Conservation (phyloP, 805 yeast species). For the Candida schatavii region DNA sequence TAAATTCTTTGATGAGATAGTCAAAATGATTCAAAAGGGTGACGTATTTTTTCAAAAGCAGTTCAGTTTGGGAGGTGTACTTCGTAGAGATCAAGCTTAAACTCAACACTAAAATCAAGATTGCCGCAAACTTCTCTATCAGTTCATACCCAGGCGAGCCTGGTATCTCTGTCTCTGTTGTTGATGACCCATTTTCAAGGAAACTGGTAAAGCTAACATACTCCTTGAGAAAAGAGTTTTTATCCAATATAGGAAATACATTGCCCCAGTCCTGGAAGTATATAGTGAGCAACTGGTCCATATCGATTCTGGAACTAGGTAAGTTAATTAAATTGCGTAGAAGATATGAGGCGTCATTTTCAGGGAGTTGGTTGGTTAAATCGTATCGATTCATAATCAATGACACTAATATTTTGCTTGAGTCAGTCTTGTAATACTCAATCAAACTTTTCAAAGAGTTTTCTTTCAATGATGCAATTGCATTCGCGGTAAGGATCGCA, state of each 20-base stretch:
- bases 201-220: conserved; percentile 49
- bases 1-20: conserved; percentile 57
- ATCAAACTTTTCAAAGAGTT: conserved; percentile 11
- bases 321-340: conserved; percentile 28
- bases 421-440: conserved; percentile 5
- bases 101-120: conserved; percentile 46
- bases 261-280: conserved; percentile 80
- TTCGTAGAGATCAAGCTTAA: conserved; percentile 44
- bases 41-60: conserved; percentile 16
- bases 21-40: conserved; percentile 49
- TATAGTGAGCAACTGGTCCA: conserved; percentile 65
- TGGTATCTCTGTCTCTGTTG: no score
- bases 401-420: conserved; percentile 13
- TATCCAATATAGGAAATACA: conserved; percentile 66
- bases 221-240: conserved; percentile 60
- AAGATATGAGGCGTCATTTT: conserved; percentile 44
- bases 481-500: conserved; percentile 66
- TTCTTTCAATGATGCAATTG: conserved; percentile 68
- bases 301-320: conserved; percentile 52
- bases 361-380: conserved; percentile 24
- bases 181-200: conserved; percentile 32
- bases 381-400: conserved; percentile 27
- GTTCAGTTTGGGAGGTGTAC: conserved; percentile 11
- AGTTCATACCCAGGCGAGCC: conserved; percentile 19
- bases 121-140: conserved; percentile 56